Base-by-base conservation (phyloP, 805 yeast species). In the Nematodospora valgi region DNA sequence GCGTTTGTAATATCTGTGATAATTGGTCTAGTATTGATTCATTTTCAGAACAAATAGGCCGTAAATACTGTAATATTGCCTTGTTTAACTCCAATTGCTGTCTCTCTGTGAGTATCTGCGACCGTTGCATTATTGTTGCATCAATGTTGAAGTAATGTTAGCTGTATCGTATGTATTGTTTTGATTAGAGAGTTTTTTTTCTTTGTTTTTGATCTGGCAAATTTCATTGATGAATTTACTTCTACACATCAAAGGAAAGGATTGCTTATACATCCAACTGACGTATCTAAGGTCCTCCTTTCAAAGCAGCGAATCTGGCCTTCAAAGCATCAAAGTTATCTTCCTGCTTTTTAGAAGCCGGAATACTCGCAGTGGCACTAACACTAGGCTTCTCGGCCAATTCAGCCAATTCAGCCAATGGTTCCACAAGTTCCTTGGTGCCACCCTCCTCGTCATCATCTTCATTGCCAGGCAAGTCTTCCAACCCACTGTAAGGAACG, bases 281-380 rank as follows among this genome's bases (percentile, higher is more conserved):
- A n/a, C 18, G 23, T 21, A 21, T 21, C 8, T 21, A 21, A 21
- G 30, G 8, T 28, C 13, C 14, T 13, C 61, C 44, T 49, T 64
- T 84, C 43, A 88, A 62, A 2, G 89, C 89, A n/a, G 82, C 91
- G 58, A 85, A 84, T 35, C 95, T 63, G 38, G 78, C 82, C 50
- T 75, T 74, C 35, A 85, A 58, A 5, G 74, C 81, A 46, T 82
- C 89, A 32, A 83, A 59, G 34, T 68, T 62, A 20, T 56, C 64
- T 22, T 52, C 56, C 22, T 43, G 38, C 16, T 28, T 10, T 6
- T 17, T 47, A n/a, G n/a, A n/a, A n/a, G n/a, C n/a, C n/a, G n/a
- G n/a, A n/a, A n/a, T 45, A 23, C 54, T 52, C 17, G 31, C 29
- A 32, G 22, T 38, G 33, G 26, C 35, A 18, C 28, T 28, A 46